These are phyloP conservation scores for Clonostachys chloroleuca DNA, from an alignment of 2,329 filamentous ascomycete genomes.

Conservation along the genomic window DNA sequence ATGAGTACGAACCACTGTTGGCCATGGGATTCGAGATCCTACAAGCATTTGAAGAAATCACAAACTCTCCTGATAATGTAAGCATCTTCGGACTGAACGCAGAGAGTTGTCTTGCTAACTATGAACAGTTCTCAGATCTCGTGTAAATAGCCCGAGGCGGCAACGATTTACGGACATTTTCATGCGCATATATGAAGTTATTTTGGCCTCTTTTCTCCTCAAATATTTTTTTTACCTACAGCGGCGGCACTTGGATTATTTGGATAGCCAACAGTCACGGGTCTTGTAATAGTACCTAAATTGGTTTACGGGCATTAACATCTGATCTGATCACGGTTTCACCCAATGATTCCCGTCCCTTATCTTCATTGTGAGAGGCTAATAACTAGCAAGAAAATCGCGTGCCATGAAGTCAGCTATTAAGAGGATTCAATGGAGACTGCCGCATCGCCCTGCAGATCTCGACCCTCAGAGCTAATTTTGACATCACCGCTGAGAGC, in stretches of 20 bases:
- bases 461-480: slow-evolving; percentile 12
- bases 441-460: slow-evolving; percentile 15
- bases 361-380: too few species aligned
- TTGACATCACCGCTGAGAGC: slow-evolving; percentile 29
- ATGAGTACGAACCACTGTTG: slow-evolving; percentile 67
- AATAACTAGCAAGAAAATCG: too few species aligned
- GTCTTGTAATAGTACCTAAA: too few species aligned
- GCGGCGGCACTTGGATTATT: too few species aligned
- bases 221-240: too few species aligned
- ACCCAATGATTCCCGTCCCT: too few species aligned
- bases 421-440: slow-evolving; percentile 16
- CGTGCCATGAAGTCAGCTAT: background rate
- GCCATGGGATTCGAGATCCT: slow-evolving; percentile 78
- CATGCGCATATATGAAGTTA: too few species aligned
- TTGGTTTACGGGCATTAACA: too few species aligned
- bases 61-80: slow-evolving; percentile 53
- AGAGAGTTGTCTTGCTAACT: background rate
- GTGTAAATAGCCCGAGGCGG: background rate
- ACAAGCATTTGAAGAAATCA: slow-evolving; percentile 79
- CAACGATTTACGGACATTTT: background rate
- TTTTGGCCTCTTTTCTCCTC: too few species aligned
- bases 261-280: too few species aligned
- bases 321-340: background rate
- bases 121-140: slow-evolving; percentile 1
- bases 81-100: slow-evolving; percentile 14